phyloP scores from a whole-genome alignment of 805 yeast genomes.

The Candida pini region DNA sequence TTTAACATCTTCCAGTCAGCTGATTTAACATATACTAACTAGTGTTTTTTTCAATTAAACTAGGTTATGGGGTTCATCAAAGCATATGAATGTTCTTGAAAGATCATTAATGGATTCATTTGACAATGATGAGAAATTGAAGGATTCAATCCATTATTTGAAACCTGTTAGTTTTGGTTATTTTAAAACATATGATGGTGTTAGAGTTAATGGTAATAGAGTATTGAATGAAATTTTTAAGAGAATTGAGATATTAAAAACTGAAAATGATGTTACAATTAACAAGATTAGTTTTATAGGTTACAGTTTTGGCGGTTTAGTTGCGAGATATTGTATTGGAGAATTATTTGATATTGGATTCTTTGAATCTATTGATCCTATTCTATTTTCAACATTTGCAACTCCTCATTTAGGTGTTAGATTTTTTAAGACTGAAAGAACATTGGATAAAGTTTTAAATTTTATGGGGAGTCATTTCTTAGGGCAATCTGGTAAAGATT shows the following conservation, averaged over 20 bases:
- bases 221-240: conserved; percentile 59
- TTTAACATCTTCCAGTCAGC: too few relatives aligned
- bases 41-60: too few relatives aligned
- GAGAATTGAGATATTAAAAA: conserved; percentile 33
- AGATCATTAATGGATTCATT: conserved; percentile 34
- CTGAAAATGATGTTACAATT: conserved; percentile 30
- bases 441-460: conserved; percentile 36
- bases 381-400: conserved; percentile 62
- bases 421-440: conserved; percentile 35
- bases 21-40: too few relatives aligned
- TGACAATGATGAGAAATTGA: conserved; percentile 15
- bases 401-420: conserved; percentile 70
- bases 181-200: conserved; percentile 80
- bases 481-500: conserved; percentile 69
- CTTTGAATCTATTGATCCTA: conserved; percentile 57
- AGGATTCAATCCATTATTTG: conserved; percentile 38
- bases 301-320: conserved; percentile 84
- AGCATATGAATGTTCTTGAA: conserved; percentile 47
- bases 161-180: conserved; percentile 60
- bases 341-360: conserved; percentile 43
- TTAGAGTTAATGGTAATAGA: conserved; percentile 64
- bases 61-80: conserved; percentile 66
- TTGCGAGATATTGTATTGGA: conserved; percentile 68
- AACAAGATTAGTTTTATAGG: conserved; percentile 71
- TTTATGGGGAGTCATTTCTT: conserved; percentile 47